These are phyloP conservation scores for Hypholoma sublateritium DNA, from an alignment of 768 basidiomycete genomes.

Conservation along the genomic window DNA sequence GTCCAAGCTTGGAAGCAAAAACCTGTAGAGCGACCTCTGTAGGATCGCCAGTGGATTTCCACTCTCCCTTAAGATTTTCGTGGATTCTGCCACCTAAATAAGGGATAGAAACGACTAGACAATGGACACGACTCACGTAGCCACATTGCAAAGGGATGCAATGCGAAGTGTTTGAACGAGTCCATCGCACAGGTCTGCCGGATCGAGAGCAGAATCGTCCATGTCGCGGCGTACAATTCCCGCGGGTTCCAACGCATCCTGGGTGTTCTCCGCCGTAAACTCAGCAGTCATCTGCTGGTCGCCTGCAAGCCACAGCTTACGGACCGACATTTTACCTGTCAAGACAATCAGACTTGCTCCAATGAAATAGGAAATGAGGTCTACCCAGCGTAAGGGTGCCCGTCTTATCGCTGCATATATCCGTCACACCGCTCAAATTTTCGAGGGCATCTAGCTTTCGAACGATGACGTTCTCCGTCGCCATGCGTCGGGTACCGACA, in stretches of 20 bases:
- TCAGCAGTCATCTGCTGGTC: constrained; percentile 23
- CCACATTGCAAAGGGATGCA: constrained; percentile 38
- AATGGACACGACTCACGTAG: constrained; percentile 25
- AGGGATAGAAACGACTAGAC: not conserved
- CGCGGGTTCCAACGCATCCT: constrained; percentile 32
- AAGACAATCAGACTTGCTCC: not conserved
- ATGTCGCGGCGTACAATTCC: constrained; percentile 25
- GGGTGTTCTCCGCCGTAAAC: constrained; percentile 30
- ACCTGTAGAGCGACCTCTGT: constrained; percentile 59
- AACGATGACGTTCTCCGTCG: constrained; percentile 58
- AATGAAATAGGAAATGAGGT: not conserved
- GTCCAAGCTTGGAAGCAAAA: constrained; percentile 48
- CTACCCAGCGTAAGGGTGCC: constrained; percentile 52
- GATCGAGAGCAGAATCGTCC: constrained; percentile 21
- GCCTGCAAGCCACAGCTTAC: constrained; percentile 37
- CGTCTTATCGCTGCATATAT: constrained; percentile 65
- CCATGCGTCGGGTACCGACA: constrained; percentile 54
- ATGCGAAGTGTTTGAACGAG: constrained; percentile 28
- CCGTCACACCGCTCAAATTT: constrained; percentile 54
- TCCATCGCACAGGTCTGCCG: constrained; percentile 17
- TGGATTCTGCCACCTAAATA: constrained; percentile 29
- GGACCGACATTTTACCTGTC: constrained; percentile 40
- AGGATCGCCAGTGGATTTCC: constrained; percentile 51
- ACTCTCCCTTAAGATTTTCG: constrained; percentile 40
- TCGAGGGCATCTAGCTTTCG: constrained; percentile 65